These are phyloP conservation scores for Eurotiales sp. DNA, from an alignment of 2,329 filamentous ascomycete species.

Conservation along the genomic window DNA sequence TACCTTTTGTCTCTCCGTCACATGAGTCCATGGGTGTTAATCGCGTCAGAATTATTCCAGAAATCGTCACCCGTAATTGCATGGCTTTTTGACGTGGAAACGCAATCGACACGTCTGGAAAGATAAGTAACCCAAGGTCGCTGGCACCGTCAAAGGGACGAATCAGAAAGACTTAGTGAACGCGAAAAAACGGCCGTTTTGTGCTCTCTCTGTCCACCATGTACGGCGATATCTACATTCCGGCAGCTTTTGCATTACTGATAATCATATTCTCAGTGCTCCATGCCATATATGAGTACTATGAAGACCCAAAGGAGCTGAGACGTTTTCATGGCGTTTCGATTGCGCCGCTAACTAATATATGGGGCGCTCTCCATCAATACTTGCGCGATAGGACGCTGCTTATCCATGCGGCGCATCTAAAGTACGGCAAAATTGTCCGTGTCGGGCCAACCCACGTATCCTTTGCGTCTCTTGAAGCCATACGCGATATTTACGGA, in stretches of 20 bases:
- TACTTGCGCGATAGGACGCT: background rate
- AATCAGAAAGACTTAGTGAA: too few species aligned
- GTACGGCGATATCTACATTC: background rate
- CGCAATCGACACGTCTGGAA: too few species aligned
- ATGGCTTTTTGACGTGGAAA: too few species aligned
- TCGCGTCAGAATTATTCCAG: too few species aligned
- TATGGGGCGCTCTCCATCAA: background rate
- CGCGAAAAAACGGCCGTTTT: too few species aligned
- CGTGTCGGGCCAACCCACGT: constrained; percentile 12
- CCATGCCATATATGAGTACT: background rate
- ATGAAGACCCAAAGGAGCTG: background rate
- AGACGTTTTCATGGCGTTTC: background rate
- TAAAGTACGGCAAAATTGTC: background rate
- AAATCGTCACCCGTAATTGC: too few species aligned
- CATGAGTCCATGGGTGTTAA: too few species aligned
- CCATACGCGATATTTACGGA: constrained; percentile 28
- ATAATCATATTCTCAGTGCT: background rate
- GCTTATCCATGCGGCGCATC: background rate
- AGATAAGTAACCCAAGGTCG: too few species aligned
- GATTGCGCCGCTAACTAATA: background rate
- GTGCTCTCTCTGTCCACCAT: background rate
- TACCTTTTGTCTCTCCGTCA: too few species aligned
- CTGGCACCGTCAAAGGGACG: too few species aligned
- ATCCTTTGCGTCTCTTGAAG: constrained; percentile 3
- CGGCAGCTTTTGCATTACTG: background rate